phyloP scores from a whole-genome alignment of 495 filamentous ascomycete species.

The Lasiosphaeria ovina region DNA sequence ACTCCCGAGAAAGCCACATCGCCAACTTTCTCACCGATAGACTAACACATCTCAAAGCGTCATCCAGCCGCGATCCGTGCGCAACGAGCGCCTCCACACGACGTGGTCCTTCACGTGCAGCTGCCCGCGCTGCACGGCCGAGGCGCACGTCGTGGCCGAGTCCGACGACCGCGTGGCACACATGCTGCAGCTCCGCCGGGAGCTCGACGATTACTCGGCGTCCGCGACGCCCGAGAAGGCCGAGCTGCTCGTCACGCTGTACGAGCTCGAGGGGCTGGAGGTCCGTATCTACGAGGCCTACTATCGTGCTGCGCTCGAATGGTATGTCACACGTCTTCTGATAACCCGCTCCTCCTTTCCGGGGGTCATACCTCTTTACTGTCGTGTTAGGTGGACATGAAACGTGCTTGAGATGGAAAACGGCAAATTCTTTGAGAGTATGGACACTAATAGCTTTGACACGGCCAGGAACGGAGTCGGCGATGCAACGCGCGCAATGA shows the following conservation, averaged over 20 bases:
- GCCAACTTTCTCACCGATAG: neutral
- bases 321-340: slow-evolving; percentile 1
- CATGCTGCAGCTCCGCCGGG: slow-evolving; percentile 27
- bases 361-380: neutral
- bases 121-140: slow-evolving; percentile 30
- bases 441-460: neutral
- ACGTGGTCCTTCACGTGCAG: slow-evolving; percentile 38
- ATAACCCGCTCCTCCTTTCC: neutral
- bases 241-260: slow-evolving; percentile 32
- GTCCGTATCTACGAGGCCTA: slow-evolving; percentile 36
- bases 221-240: slow-evolving; percentile 29
- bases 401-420: neutral
- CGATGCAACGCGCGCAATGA: slow-evolving; percentile 23
- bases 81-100: slow-evolving; percentile 26
- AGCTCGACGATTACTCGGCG: slow-evolving; percentile 33
- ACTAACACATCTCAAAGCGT: slow-evolving; percentile 22
- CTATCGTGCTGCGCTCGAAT: slow-evolving; percentile 37
- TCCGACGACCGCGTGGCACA: slow-evolving; percentile 29
- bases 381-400: neutral
- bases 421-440: neutral
- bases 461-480: slow-evolving; percentile 27
- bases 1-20: neutral
- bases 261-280: slow-evolving; percentile 32
- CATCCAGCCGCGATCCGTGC: slow-evolving; percentile 22
- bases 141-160: slow-evolving; percentile 28